Evolutionary conservation across 2,329 filamentous ascomycete genomes (phyloP).

Genomic region (Cytospora paraplurivora): DNA sequence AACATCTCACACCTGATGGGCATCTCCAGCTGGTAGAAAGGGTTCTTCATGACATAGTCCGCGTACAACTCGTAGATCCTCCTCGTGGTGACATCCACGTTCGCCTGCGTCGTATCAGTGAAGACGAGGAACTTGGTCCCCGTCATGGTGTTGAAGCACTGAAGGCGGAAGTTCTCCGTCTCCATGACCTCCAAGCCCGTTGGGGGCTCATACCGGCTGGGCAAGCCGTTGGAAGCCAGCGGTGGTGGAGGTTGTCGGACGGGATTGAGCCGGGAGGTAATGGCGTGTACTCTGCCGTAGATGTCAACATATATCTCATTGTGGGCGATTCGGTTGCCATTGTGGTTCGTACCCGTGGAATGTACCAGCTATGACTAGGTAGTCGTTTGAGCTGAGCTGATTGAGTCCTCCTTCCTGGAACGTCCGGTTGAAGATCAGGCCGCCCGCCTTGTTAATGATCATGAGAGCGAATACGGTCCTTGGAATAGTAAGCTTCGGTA

Average conservation of each 20-base stretch:
- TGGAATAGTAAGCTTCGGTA: not conserved
- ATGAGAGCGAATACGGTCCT: constrained; percentile 96
- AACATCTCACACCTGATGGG: constrained; percentile 94
- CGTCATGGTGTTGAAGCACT: constrained; percentile 93
- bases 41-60: constrained; percentile 99
- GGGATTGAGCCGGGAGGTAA: constrained; percentile 65
- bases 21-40: constrained; percentile 98
- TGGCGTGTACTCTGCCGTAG: constrained; percentile 63
- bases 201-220: constrained; percentile 60
- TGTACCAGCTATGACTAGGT: constrained; percentile 92
- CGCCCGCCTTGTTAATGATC: constrained; percentile 98
- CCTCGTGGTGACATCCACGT: constrained; percentile 80
- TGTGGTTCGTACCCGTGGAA: constrained; percentile 78
- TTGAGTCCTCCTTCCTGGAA: constrained; percentile 84
- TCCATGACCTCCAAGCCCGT: constrained; percentile 92
- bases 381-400: constrained; percentile 92
- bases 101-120: constrained; percentile 84
- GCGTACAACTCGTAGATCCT: constrained; percentile 93
- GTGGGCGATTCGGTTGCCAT: constrained; percentile 34
- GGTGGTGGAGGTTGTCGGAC: constrained; percentile 44
- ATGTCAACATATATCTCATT: constrained; percentile 21
- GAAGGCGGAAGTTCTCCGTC: constrained; percentile 89
- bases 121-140: constrained; percentile 96
- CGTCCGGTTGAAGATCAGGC: constrained; percentile 92
- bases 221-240: constrained; percentile 41